Evolutionary conservation across 768 basidiomycete species (phyloP), one percentile per base, ranked within the genome.

Genomic region (Leccinum disarticulatum): DNA sequence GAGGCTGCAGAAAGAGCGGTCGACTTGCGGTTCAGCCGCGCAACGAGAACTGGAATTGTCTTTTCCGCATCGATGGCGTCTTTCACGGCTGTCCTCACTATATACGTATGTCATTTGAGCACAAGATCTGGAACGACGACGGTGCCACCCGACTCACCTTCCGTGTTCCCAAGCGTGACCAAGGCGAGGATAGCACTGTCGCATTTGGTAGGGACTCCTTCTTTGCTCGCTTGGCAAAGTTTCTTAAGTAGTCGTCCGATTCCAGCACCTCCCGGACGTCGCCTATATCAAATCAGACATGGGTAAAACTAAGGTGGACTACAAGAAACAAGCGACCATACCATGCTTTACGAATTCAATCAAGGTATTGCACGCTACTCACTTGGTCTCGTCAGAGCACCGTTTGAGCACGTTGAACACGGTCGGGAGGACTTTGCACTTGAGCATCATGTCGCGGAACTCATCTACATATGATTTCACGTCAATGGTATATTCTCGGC

Each of bases 361-460:
- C 53, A 72, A 31, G 6, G 62, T 64, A 7, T 55, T 17, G 5
- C 66, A 59, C 0, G 62, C 41, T 0, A 61, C 61, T 33, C 61
- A 55, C 47, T 60, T 70, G 15, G 64, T 63, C 41, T 66, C 64
- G 0, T 61, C 59, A 15, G 70, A 71, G 41, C 61, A 68, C 14
- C 38, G 60, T 33, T 61, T 50, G 1, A 74, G 60, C 62, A 66
- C 58, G 22, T 70, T 64, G 13, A 68, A 25, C 4, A 73, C 57
- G 9, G 28, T 59, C 1, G 59, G 36, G 0, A 74, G 56, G 14
- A 60, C 61, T 36, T 59, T 59, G 10, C 55, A 62, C 10, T 22
- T 17, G 14, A 73, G 54, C 59, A 69, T 65, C n/a, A n/a, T 57
- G 2, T 25, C 6, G 19, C 71, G 63, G 13, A 73, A 27, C 4